Evolutionary conservation across 441 rosid species (phyloP).

Genomic region (Sinapis alba): DNA sequence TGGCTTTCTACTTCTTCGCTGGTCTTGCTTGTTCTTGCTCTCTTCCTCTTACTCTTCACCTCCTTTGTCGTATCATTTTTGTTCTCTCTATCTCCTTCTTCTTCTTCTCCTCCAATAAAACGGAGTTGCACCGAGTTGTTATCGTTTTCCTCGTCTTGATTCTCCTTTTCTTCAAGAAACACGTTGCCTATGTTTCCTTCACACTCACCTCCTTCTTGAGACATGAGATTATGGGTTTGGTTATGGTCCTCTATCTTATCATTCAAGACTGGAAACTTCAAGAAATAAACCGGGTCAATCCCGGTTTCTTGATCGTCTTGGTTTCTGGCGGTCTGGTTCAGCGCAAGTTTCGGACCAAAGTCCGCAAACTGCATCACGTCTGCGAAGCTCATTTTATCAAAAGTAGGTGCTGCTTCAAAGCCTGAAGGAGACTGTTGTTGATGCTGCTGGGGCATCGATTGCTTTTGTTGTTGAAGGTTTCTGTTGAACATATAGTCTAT

Average conservation of each 20-base stretch:
- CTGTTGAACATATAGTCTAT: slow-evolving; percentile 66
- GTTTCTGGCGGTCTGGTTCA: background rate
- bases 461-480: slow-evolving; percentile 48
- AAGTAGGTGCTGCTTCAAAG: background rate
- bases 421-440: background rate
- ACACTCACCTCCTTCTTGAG: background rate
- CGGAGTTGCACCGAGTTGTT: background rate
- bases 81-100: background rate
- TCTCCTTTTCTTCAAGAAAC: background rate
- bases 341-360: slow-evolving; percentile 1
- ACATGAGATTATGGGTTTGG: slow-evolving; percentile 4
- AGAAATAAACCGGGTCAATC: background rate
- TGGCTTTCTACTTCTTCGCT: background rate
- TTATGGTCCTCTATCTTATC: background rate
- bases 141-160: background rate
- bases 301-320: background rate
- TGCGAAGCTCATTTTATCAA: slow-evolving; percentile 3
- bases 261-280: slow-evolving; percentile 3
- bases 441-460: slow-evolving; percentile 14
- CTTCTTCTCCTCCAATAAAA: slow-evolving; percentile 1
- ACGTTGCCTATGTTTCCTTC: slow-evolving; percentile 1
- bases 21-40: slow-evolving; percentile 3
- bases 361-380: slow-evolving; percentile 3
- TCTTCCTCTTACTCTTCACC: slow-evolving; percentile 1
- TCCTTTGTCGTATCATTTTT: background rate